Evolutionary conservation across 768 basidiomycete genomes (phyloP).

Genomic region (Cystofilobasidium bisporidii): DNA sequence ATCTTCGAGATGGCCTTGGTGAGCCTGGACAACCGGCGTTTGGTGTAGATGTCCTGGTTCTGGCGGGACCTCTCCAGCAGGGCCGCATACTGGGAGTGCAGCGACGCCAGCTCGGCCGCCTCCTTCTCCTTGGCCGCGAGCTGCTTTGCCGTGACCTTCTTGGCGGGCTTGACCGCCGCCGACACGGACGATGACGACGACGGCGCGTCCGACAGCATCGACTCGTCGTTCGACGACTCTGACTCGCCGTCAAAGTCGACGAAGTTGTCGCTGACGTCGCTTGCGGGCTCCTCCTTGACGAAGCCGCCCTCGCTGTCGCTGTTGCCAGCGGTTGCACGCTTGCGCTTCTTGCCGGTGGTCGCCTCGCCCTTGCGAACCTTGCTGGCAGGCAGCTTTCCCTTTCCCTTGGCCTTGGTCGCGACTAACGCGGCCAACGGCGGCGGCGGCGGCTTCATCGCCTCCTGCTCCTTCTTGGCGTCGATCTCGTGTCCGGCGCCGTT

Average conservation of each 20-base stretch:
- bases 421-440: neutral
- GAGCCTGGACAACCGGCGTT: neutral
- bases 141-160: neutral
- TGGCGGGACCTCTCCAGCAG: neutral
- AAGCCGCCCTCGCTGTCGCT: neutral
- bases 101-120: neutral
- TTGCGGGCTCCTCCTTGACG: neutral
- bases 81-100: conserved; percentile 1
- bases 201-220: neutral
- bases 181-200: conserved; percentile 9
- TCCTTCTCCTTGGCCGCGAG: neutral
- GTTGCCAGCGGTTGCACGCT: neutral
- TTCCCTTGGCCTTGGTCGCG: neutral
- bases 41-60: neutral
- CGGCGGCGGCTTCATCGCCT: neutral
- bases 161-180: neutral
- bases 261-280: neutral
- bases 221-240: neutral
- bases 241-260: conserved; percentile 2
- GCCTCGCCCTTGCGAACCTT: conserved; percentile 4
- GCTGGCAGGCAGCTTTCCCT: neutral
- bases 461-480: neutral
- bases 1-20: conserved; percentile 19
- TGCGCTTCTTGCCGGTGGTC: neutral
- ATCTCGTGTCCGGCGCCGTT: neutral